phyloP scores from a whole-genome alignment of 306 rosid genomes.

The Acacia crassicarpa region DNA sequence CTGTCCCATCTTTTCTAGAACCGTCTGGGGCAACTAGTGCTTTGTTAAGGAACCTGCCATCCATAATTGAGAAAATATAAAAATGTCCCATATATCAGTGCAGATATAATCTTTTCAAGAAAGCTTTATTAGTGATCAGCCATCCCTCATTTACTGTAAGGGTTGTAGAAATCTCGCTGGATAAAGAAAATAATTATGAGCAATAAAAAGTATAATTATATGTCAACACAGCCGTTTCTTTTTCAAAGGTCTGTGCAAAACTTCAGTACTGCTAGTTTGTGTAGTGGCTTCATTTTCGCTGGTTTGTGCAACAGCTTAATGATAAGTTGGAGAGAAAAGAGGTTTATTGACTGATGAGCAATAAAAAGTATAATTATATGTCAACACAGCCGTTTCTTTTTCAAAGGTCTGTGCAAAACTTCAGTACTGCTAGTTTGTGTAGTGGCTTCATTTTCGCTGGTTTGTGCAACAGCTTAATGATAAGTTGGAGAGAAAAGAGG shows the following conservation, averaged over 20 bases:
- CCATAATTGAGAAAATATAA: neutral
- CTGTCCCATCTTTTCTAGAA: slow-evolving; percentile 25
- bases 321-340: neutral
- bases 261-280: neutral
- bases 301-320: neutral
- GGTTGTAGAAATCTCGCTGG: neutral
- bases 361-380: neutral
- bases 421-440: neutral
- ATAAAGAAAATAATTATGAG: neutral
- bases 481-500: neutral
- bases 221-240: neutral
- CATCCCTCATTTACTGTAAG: neutral
- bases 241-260: neutral
- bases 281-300: neutral
- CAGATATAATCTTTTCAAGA: neutral
- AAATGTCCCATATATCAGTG: neutral
- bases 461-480: neutral
- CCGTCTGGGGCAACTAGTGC: slow-evolving; percentile 34
- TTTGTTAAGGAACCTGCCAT: slow-evolving; percentile 44
- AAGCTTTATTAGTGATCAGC: neutral
- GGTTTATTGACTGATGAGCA: neutral
- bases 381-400: neutral
- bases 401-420: neutral
- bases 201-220: neutral
- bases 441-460: neutral